These are phyloP conservation scores for Dovyalis caffra DNA, from an alignment of 345 rosid genomes.

Conservation along the genomic window DNA sequence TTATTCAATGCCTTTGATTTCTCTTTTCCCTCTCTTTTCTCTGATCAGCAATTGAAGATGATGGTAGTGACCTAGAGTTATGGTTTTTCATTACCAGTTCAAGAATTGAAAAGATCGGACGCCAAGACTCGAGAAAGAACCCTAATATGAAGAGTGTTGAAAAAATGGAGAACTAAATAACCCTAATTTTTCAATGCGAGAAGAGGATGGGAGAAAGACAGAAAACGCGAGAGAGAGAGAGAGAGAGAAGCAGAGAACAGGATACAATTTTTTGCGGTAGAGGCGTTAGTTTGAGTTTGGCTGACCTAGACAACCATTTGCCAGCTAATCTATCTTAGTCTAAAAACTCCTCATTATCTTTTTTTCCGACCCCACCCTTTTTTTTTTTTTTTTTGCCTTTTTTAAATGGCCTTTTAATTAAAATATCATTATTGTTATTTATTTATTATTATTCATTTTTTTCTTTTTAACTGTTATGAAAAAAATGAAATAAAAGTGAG, in stretches of 20 bases:
- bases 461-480: no score
- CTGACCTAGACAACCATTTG: slow-evolving; percentile 37
- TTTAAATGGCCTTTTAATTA: not conserved
- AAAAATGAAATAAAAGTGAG: no score
- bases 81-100: not conserved
- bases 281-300: slow-evolving; percentile 3
- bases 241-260: not conserved
- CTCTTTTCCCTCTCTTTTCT: not conserved
- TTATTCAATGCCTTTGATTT: not conserved
- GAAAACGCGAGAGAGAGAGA: not conserved
- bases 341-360: slow-evolving; percentile 16
- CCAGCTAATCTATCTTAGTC: slow-evolving; percentile 25
- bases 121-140: not conserved
- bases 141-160: not conserved
- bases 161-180: not conserved
- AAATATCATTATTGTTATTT: not conserved
- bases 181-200: not conserved
- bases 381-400: not conserved
- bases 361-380: not conserved
- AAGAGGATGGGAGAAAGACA: not conserved
- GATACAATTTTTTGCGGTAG: slow-evolving; percentile 13
- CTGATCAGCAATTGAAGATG: not conserved
- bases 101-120: not conserved
- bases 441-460: not conserved
- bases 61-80: not conserved